Base-by-base conservation (phyloP, 1,284 basidiomycete genomes). In the Ceratobasidium sp. region DNA sequence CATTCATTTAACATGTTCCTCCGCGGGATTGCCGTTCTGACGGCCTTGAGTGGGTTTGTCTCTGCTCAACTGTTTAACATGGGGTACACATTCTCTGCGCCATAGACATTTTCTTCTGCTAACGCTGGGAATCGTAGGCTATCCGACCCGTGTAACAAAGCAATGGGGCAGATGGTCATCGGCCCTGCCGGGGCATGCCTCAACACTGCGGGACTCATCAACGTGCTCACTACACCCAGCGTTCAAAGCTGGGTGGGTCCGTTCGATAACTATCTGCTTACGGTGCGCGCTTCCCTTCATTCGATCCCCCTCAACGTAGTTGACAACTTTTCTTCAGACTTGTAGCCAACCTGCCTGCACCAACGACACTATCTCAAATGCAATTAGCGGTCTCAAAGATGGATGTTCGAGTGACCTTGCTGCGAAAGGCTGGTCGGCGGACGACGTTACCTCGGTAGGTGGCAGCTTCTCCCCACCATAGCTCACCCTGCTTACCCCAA, bases 271-370 rank as follows among this genome's bases (percentile, higher is more conserved):
- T 66, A 66, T 66, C 23, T 66, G 11, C 35, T 18, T 2, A 38
- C 63, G 30, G 63, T 66, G n/a, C 3, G 63, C 35, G 9, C 11
- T 13, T 5, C 6, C 54, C 28, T 18, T 16, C 32, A 5, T 6
- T 28, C 8, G 32, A 21, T 5, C 6, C 35, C n/a, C 2, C 47
- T 21, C 7, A 32, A 54, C 7, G 23, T 64, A 7, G 2, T 32
- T 32, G 43, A 28, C 32, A n/a, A 58, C 21, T 14, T 38, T 26
- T 47, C n/a, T 41, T 11, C 35, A 66, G 63, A 52, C 63, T 9
- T 66, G 63, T 23, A 43, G 47, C 23, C 63, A 66, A 28, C 63
- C 63, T 5, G 63, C 63, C 14, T 66, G 63, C 38, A 23, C 63
- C 8, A 44, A n/a, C 4, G 63, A 66, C 3, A 66, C 50, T 13